Percentiles rank a stretch among this genome's conserved stretches.
phyloP scores from a whole-genome alignment of 306 rosid species.

The Quercus robur region DNA sequence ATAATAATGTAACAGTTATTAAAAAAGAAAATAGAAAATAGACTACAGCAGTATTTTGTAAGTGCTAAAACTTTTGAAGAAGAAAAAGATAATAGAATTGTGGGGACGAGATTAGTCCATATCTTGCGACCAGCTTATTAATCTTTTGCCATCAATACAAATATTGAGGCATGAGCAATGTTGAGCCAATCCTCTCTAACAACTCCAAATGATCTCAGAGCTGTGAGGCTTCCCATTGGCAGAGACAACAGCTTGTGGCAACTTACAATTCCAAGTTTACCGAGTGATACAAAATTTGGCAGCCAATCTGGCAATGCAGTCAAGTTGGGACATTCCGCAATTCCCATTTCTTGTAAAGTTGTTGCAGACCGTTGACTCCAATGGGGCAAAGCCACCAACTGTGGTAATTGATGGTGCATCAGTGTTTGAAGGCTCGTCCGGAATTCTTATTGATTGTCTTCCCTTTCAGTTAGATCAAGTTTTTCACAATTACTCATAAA shows the following conservation, averaged over 20 bases:
- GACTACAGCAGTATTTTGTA: too few species aligned
- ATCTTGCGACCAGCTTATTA: too few species aligned
- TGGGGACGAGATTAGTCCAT: too few species aligned
- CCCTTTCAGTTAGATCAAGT: neutral
- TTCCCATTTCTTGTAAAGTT: neutral
- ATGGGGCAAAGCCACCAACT: neutral
- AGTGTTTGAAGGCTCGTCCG: neutral
- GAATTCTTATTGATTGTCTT: neutral
- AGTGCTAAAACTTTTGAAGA: too few species aligned
- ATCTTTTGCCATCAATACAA: too few species aligned
- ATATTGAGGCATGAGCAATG: too few species aligned
- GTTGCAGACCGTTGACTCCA: constrained; percentile 2
- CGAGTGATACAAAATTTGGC: neutral
- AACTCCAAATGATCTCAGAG: too few species aligned
- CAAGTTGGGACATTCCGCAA: too few species aligned
- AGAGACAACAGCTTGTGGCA: constrained; percentile 1
- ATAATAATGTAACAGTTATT: too few species aligned
- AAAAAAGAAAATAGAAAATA: too few species aligned
- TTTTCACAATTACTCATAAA: neutral
- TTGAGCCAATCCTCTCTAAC: too few species aligned
- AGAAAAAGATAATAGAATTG: too few species aligned
- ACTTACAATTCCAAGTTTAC: neutral
- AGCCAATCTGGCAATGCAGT: constrained; percentile 7
- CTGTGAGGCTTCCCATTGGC: neutral
- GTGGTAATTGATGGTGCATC: neutral